A percentile compares a stretch with the other conserved stretches of the same genome.
phyloP scores from a whole-genome alignment of 2,329 filamentous ascomycete species.

The Nemania sp. region DNA sequence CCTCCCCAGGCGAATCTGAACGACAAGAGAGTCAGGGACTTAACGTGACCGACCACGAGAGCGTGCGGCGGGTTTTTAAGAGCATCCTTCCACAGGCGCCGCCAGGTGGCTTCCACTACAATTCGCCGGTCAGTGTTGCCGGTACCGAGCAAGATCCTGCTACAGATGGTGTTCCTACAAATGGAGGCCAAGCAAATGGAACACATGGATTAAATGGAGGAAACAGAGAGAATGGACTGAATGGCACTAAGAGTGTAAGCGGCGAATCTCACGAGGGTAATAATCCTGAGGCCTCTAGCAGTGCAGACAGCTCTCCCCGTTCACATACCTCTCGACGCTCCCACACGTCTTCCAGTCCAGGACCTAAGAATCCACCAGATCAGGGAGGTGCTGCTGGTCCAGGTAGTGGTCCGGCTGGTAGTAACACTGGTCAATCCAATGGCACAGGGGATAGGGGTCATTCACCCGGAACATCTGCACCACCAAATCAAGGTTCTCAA shows the following conservation, averaged over 20 bases:
- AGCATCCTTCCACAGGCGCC: slow-evolving; percentile 2
- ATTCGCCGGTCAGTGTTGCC: background rate
- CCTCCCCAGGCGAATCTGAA: background rate
- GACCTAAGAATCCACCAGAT: background rate
- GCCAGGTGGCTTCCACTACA: background rate
- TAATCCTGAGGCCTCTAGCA: background rate
- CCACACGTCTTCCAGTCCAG: background rate
- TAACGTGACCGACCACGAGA: background rate
- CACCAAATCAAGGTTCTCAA: background rate
- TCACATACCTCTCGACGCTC: background rate
- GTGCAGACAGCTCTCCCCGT: background rate
- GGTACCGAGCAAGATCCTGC: background rate
- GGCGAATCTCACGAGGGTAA: background rate
- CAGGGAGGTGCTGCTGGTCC: slow-evolving; percentile 3
- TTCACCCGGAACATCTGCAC: background rate
- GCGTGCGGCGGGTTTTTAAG: slow-evolving; percentile 28
- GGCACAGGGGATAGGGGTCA: background rate
- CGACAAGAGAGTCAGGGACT: background rate
- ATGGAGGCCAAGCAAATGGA: background rate
- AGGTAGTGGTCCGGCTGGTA: background rate
- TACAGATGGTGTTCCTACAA: too few relatives aligned
- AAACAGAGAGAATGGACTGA: background rate
- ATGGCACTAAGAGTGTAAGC: background rate
- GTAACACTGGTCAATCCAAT: background rate
- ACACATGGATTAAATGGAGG: background rate